Conservation (phyloP, 2,329 filamentous ascomycete species). For the Fusarium graminum region DNA sequence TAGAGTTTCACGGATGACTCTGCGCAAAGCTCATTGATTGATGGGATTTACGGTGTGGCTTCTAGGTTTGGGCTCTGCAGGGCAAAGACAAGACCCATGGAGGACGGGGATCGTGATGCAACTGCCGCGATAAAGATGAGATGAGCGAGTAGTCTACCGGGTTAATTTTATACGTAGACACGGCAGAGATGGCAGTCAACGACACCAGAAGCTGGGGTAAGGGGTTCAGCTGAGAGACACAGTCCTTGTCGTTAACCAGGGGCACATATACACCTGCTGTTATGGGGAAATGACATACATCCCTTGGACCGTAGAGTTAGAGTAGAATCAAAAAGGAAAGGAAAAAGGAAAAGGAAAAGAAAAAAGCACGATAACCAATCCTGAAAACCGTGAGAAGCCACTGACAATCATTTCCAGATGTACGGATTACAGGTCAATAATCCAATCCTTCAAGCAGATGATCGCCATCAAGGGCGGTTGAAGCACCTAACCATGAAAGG, state of each 20-base stretch:
- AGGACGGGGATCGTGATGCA: neutral
- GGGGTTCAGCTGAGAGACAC: neutral
- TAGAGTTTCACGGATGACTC: constrained; percentile 18
- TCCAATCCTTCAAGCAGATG: neutral
- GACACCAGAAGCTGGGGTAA: neutral
- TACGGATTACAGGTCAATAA: neutral
- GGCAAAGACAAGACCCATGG: neutral
- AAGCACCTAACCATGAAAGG: constrained; percentile 2
- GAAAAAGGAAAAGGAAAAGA: neutral
- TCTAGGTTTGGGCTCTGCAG: constrained; percentile 21
- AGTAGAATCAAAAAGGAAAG: neutral
- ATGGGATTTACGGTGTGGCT: constrained; percentile 14
- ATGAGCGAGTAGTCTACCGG: neutral
- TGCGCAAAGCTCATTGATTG: constrained; percentile 19
- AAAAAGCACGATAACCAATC: neutral
- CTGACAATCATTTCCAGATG: neutral
- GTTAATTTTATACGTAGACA: neutral
- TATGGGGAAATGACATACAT: neutral
- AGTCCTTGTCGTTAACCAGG: neutral
- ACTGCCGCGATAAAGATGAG: constrained; percentile 4
- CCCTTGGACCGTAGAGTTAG: neutral
- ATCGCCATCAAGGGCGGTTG: neutral
- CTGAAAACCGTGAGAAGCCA: neutral
- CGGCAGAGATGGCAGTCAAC: neutral
- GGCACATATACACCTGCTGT: neutral